These are phyloP conservation scores for Dothiorella sarmentorum DNA, from an alignment of 2,329 filamentous ascomycete genomes.

Conservation along the genomic window DNA sequence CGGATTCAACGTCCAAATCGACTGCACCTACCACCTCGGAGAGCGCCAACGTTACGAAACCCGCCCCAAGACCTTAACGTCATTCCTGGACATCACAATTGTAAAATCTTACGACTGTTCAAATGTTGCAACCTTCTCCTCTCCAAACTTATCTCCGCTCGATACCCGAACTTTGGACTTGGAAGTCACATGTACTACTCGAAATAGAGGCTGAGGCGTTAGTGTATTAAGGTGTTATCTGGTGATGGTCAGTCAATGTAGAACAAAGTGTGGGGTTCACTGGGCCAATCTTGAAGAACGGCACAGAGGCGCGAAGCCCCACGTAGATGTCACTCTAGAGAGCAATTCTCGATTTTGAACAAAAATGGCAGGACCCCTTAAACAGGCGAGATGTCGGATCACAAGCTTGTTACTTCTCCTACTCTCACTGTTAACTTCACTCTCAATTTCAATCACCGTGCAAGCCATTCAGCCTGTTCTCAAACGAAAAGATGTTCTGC, in stretches of 20 bases:
- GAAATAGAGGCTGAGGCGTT: neutral
- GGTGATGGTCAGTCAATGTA: too few relatives aligned
- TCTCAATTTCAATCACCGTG: neutral
- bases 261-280: too few relatives aligned
- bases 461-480: neutral
- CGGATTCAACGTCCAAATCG: neutral
- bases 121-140: neutral
- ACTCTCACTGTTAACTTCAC: neutral
- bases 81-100: neutral
- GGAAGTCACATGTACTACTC: neutral
- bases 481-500: constrained; percentile 36
- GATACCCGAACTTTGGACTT: constrained; percentile 6
- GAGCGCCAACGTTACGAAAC: neutral
- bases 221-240: neutral
- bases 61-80: neutral
- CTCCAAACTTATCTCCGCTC: neutral
- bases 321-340: too few relatives aligned
- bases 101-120: neutral
- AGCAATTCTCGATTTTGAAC: too few relatives aligned
- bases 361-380: neutral
- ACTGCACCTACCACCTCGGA: neutral
- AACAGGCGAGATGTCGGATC: too few relatives aligned
- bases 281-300: too few relatives aligned
- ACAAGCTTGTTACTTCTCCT: too few relatives aligned
- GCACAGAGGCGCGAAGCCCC: too few relatives aligned